phyloP scores from a whole-genome alignment of 441 rosid genomes.

The Adansonia rubrostipa region DNA sequence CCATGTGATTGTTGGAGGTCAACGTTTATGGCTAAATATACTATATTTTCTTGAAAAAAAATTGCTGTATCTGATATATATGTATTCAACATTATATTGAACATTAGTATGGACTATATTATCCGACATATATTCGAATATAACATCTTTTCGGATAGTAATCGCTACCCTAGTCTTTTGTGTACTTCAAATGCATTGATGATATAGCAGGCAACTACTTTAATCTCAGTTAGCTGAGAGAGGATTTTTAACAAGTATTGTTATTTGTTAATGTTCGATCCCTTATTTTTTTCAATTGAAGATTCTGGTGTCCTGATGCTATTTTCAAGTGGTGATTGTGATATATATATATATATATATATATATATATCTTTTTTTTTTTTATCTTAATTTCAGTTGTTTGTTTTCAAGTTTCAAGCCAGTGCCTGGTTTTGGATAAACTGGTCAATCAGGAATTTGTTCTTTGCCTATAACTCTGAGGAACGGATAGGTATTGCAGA shows the following conservation, averaged over 20 bases:
- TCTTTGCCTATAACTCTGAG: not conserved
- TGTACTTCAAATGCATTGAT: too few relatives aligned
- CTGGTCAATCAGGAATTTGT: not conserved
- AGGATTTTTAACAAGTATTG: not conserved
- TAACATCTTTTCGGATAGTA: too few relatives aligned
- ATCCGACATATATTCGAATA: too few relatives aligned
- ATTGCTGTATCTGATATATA: not conserved
- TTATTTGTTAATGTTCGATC: not conserved
- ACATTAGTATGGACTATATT: too few relatives aligned
- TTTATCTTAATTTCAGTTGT: not conserved
- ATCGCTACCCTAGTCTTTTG: too few relatives aligned
- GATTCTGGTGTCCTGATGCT: not conserved
- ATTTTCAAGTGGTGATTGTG: not conserved
- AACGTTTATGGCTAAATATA: slow-evolving; percentile 1
- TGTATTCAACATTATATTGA: too few relatives aligned
- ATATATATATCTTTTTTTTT: too few relatives aligned
- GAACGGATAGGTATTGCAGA: not conserved
- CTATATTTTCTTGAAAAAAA: not conserved
- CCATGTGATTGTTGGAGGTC: slow-evolving; percentile 20
- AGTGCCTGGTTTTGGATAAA: not conserved
- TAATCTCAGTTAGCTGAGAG: too few relatives aligned
- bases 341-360: too few relatives aligned
- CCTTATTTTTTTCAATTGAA: not conserved
- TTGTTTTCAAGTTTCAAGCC: not conserved
- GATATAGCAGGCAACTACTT: too few relatives aligned